Percentiles rank a stretch among this genome's conserved stretches.
phyloP scores from a whole-genome alignment of 345 rosid genomes.

The Bretschneidera sinensis region DNA sequence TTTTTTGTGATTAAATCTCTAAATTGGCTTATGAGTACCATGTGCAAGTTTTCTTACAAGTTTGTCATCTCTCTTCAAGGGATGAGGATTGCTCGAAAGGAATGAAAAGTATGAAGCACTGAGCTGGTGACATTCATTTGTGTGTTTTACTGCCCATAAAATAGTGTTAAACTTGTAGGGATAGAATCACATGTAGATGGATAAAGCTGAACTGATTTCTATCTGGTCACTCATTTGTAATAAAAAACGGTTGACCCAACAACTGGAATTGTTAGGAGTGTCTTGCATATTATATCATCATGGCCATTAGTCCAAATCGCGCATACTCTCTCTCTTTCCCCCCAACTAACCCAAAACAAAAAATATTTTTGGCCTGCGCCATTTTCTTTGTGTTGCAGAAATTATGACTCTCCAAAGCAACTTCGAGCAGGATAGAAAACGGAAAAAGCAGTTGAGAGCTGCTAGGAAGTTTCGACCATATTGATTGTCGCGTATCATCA shows the following conservation, averaged over 20 bases:
- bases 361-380: too few species aligned
- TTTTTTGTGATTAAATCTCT: too few species aligned
- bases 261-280: neutral
- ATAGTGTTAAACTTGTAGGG: neutral
- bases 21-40: neutral
- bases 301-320: too few species aligned
- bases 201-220: neutral
- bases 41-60: neutral
- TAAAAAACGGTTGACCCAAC: neutral
- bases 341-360: too few species aligned
- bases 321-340: too few species aligned
- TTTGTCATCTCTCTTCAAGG: constrained; percentile 25
- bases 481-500: too few species aligned
- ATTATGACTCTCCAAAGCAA: constrained; percentile 66
- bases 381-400: too few species aligned
- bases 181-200: neutral
- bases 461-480: constrained; percentile 88
- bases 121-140: neutral
- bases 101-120: constrained; percentile 30
- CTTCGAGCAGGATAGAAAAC: constrained; percentile 83
- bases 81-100: constrained; percentile 35
- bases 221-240: too few species aligned
- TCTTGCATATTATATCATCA: neutral
- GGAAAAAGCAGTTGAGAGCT: constrained; percentile 83
- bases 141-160: neutral